Evolutionary conservation across 768 basidiomycete species (phyloP).

Genomic region (Termitomyces sp.): DNA sequence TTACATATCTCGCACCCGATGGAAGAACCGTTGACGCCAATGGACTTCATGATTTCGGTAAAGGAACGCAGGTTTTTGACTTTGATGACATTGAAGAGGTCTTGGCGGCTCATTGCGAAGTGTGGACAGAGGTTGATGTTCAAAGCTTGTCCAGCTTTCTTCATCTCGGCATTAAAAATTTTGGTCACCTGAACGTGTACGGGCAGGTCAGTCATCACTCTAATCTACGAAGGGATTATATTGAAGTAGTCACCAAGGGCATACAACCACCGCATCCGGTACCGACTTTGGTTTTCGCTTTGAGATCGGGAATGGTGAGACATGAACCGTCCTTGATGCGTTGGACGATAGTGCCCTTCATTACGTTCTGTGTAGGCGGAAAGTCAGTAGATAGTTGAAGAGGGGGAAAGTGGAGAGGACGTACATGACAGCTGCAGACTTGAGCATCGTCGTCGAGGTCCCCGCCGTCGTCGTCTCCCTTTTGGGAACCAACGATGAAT

Average conservation of each 20-base stretch:
- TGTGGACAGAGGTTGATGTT: conserved; percentile 63
- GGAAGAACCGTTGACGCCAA: conserved; percentile 42
- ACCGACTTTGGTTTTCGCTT: conserved; percentile 64
- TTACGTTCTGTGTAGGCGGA: conserved; percentile 38
- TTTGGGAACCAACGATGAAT: conserved; percentile 57
- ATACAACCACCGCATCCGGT: conserved; percentile 75
- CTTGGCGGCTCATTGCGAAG: conserved; percentile 58
- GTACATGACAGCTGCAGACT: conserved; percentile 61
- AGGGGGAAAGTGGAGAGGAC: not conserved
- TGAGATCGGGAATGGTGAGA: conserved; percentile 47
- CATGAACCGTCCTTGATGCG: conserved; percentile 48
- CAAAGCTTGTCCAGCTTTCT: conserved; percentile 56
- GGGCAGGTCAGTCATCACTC: not conserved
- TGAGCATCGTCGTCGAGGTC: conserved; percentile 72
- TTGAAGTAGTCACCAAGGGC: conserved; percentile 38
- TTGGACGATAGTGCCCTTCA: conserved; percentile 51
- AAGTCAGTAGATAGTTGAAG: not conserved
- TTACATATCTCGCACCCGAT: conserved; percentile 75
- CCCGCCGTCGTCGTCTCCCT: conserved; percentile 52
- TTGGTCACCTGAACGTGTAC: conserved; percentile 13
- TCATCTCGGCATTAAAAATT: conserved; percentile 57
- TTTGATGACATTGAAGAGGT: conserved; percentile 64
- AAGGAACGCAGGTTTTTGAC: conserved; percentile 60
- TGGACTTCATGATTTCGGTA: conserved; percentile 44
- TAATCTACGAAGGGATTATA: not conserved